Conservation (phyloP, 495 filamentous ascomycete species). For the Hyphodiscus hymeniophilus region DNA sequence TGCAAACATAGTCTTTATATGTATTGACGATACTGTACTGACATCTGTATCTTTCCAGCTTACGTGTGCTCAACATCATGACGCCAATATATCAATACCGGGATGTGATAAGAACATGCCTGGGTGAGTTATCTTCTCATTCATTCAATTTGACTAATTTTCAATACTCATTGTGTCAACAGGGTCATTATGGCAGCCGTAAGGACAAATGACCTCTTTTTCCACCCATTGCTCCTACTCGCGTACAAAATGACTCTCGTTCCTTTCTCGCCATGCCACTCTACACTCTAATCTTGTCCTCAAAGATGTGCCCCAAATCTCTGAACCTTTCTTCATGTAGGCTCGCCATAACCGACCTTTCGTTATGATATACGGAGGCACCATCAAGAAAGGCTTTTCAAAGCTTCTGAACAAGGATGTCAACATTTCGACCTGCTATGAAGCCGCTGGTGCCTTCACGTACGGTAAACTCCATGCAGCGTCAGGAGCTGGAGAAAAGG, state of each 20-base stretch:
- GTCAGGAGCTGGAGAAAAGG: slow-evolving; percentile 25
- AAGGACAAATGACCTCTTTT: too few species aligned
- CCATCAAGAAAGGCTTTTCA: slow-evolving; percentile 81
- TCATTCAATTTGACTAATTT: too few species aligned
- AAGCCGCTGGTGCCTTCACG: slow-evolving; percentile 78
- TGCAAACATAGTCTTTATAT: too few species aligned
- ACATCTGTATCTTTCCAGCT: too few species aligned
- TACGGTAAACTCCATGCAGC: slow-evolving; percentile 54
- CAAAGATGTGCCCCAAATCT: too few species aligned
- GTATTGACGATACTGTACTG: too few species aligned
- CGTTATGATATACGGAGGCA: slow-evolving; percentile 74
- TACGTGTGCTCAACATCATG: slow-evolving; percentile 73
- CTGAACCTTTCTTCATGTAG: too few species aligned
- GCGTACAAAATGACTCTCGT: too few species aligned
- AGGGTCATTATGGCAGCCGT: slow-evolving; percentile 44
- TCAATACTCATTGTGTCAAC: too few species aligned
- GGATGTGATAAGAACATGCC: slow-evolving; percentile 99
- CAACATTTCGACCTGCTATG: slow-evolving; percentile 77
- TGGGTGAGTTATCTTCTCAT: slow-evolving; percentile 32
- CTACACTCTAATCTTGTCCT: too few species aligned
- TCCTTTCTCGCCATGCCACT: too few species aligned
- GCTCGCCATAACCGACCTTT: slow-evolving; percentile 87
- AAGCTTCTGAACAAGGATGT: slow-evolving; percentile 67
- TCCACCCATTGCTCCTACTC: too few species aligned
- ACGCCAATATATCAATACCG: slow-evolving; percentile 90